phyloP scores from a whole-genome alignment of 2,329 filamentous ascomycete genomes.

The Plenodomus biglobosus region DNA sequence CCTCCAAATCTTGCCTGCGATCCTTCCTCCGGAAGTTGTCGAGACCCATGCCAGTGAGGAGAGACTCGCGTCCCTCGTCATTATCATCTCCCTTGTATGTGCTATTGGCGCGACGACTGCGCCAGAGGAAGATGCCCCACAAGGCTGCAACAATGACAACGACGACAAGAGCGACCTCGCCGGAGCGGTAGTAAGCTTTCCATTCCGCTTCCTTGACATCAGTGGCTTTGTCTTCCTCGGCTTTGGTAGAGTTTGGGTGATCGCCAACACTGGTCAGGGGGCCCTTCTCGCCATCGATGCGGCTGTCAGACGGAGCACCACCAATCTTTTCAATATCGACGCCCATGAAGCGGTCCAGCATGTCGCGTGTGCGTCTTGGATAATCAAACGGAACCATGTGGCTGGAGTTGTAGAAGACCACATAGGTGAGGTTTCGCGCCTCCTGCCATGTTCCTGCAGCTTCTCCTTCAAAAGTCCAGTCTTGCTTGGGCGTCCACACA shows the following conservation, averaged over 20 bases:
- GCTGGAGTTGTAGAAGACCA: constrained; percentile 91
- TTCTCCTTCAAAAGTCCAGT: constrained; percentile 92
- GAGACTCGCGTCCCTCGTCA: constrained; percentile 49
- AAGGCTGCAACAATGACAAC: constrained; percentile 70
- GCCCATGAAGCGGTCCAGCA: constrained; percentile 95
- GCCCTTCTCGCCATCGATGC: constrained; percentile 82
- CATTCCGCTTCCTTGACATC: constrained; percentile 83
- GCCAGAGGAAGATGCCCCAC: constrained; percentile 73
- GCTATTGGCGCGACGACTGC: constrained; percentile 46
- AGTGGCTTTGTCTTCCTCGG: constrained; percentile 68
- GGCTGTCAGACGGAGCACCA: constrained; percentile 73
- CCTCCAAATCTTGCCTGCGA: constrained; percentile 57
- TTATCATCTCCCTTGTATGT: constrained; percentile 50
- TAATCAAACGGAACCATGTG: constrained; percentile 99
- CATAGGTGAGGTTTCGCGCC: constrained; percentile 92
- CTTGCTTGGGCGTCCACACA: constrained; percentile 84
- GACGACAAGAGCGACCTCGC: constrained; percentile 80
- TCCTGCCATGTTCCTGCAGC: constrained; percentile 89
- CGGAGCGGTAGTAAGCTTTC: constrained; percentile 84
- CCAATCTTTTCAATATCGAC: constrained; percentile 91
- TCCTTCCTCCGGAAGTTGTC: constrained; percentile 51
- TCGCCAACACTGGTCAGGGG: constrained; percentile 75
- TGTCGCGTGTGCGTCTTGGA: constrained; percentile 82
- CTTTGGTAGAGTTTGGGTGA: constrained; percentile 67
- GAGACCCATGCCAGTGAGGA: constrained; percentile 49